Evolutionary conservation across 2,329 filamentous ascomycete species (phyloP).

Genomic region (Microdochium nivale): DNA sequence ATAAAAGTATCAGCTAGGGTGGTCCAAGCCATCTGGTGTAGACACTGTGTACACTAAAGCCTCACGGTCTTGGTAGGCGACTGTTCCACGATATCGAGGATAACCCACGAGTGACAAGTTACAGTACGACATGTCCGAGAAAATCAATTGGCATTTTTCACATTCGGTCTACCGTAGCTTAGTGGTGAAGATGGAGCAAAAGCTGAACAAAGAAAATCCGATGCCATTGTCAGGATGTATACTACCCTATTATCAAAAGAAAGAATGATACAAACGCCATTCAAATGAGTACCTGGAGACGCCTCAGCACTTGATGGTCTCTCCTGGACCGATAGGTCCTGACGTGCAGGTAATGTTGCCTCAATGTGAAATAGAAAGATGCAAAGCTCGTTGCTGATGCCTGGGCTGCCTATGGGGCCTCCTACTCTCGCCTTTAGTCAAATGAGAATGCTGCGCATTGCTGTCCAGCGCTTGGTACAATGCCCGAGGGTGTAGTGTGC

Average conservation of each 20-base stretch:
- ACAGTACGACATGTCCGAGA: too few species aligned
- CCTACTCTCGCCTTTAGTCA: background rate
- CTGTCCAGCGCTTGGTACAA: background rate
- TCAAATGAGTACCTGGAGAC: slow-evolving; percentile 31
- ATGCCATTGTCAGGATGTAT: background rate
- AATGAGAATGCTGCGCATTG: background rate
- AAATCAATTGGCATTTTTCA: background rate
- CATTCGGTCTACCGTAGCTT: background rate
- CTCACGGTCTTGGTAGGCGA: too few species aligned
- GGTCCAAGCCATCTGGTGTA: too few species aligned
- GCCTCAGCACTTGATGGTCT: slow-evolving; percentile 50
- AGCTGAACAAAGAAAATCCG: background rate
- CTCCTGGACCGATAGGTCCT: slow-evolving; percentile 10
- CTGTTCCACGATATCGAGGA: too few species aligned
- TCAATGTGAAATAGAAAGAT: background rate
- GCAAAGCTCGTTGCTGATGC: background rate
- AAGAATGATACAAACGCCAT: slow-evolving; percentile 8
- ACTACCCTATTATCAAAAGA: slow-evolving; percentile 6
- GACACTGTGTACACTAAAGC: too few species aligned
- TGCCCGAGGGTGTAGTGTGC: background rate
- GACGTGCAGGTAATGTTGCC: background rate
- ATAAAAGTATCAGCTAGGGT: too few species aligned
- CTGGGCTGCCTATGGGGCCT: background rate
- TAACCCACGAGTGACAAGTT: too few species aligned
- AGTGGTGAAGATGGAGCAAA: background rate